Conservation (phyloP, 2,329 filamentous ascomycete species). For the Talaromyces sp. region DNA sequence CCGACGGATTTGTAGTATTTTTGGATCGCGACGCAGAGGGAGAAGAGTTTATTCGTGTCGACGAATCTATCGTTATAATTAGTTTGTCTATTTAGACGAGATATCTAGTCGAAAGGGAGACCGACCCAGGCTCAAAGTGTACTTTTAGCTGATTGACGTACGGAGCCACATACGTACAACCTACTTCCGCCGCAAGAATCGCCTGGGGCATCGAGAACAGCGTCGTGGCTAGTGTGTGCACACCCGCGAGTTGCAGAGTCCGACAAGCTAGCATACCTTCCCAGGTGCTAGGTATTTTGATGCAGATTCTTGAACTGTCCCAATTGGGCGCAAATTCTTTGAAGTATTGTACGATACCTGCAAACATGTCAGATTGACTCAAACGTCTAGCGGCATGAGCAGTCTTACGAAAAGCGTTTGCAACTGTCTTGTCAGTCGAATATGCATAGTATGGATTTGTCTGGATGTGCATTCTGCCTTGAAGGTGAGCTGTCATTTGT, state of each 20-base stretch:
- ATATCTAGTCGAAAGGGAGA: neutral
- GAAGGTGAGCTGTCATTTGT: constrained; percentile 49
- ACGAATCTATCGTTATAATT: constrained; percentile 21
- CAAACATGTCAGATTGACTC: neutral
- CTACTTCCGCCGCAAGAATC: constrained; percentile 53
- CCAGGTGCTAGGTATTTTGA: constrained; percentile 63
- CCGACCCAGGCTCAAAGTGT: constrained; percentile 50
- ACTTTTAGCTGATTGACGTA: constrained; percentile 63
- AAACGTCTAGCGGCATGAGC: no score
- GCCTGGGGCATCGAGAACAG: constrained; percentile 62
- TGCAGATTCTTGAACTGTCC: constrained; percentile 52
- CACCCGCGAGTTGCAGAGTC: constrained; percentile 50
- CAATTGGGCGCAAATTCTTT: constrained; percentile 44
- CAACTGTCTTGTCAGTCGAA: constrained; percentile 47
- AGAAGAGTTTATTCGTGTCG: constrained; percentile 37
- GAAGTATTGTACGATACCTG: constrained; percentile 53
- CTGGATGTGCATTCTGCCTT: constrained; percentile 56
- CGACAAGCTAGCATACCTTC: constrained; percentile 60
- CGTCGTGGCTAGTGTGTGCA: constrained; percentile 60
- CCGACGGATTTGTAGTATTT: constrained; percentile 47
- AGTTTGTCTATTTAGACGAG: neutral
- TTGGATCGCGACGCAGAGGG: constrained; percentile 52
- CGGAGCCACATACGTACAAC: constrained; percentile 61
- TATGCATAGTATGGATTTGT: constrained; percentile 57
- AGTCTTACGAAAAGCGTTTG: constrained; percentile 50